Conservation (phyloP, 1,284 basidiomycete genomes). For the Tilletia indica region DNA sequence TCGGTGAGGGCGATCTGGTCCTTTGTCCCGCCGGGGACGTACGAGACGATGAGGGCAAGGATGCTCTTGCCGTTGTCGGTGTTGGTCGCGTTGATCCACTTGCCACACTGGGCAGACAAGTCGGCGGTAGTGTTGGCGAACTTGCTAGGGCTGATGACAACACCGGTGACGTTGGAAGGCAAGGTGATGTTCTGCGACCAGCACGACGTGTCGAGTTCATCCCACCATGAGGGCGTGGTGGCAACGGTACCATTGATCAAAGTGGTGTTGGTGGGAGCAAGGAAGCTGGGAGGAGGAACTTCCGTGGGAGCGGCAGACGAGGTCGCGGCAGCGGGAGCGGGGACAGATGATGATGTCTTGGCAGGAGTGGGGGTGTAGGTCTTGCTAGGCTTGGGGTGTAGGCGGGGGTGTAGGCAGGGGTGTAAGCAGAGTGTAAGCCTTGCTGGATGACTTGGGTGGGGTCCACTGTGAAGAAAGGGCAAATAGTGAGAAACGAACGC, state of each 20-base stretch:
- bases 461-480: not conserved
- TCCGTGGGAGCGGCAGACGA: not conserved
- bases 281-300: not conserved
- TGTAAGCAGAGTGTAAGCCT: constrained; percentile 24
- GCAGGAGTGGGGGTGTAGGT: constrained; percentile 24
- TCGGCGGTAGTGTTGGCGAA: constrained; percentile 30
- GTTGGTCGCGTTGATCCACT: constrained; percentile 44
- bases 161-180: constrained; percentile 19
- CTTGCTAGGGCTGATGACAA: constrained; percentile 35
- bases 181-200: constrained; percentile 6
- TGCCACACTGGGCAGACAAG: constrained; percentile 36
- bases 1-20: constrained; percentile 31
- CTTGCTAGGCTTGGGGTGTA: constrained; percentile 18
- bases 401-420: constrained; percentile 2
- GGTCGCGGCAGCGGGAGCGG: not conserved
- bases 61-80: constrained; percentile 43
- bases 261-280: constrained; percentile 12
- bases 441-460: not conserved
- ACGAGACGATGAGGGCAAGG: constrained; percentile 36
- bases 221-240: constrained; percentile 37
- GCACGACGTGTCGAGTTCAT: constrained; percentile 30
- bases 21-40: constrained; percentile 29
- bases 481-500: constrained; percentile 22
- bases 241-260: constrained; percentile 27
- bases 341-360: constrained; percentile 28